A percentile compares a stretch with the other conserved stretches of the same genome.
Evolutionary conservation across 352 stramenopile genomes (phyloP).

Genomic region (Globisporangium spiculum): DNA sequence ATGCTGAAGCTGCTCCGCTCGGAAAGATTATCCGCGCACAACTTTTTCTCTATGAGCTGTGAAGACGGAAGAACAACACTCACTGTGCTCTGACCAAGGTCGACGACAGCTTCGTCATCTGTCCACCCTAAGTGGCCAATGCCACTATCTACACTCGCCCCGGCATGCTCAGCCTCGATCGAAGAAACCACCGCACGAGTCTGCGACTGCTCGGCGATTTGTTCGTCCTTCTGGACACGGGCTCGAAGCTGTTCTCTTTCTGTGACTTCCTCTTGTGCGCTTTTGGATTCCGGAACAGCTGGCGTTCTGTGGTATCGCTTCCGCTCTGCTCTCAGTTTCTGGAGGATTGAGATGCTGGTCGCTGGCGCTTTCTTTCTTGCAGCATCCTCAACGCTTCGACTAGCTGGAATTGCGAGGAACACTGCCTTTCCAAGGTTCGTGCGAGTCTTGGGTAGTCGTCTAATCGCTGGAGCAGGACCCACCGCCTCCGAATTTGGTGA

Average conservation of each 20-base stretch:
- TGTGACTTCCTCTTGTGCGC: neutral
- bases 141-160: neutral
- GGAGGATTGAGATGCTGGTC: neutral
- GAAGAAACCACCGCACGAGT: neutral
- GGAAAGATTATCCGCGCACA: neutral
- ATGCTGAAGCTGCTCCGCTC: neutral
- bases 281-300: too few species aligned
- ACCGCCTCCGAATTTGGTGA: too few species aligned
- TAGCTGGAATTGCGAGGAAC: neutral
- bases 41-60: neutral
- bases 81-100: neutral
- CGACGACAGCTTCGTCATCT: neutral
- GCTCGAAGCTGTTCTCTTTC: neutral
- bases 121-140: neutral
- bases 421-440: constrained; percentile 8
- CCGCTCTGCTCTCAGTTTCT: constrained; percentile 9
- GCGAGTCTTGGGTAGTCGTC: neutral
- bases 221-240: too few species aligned
- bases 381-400: neutral
- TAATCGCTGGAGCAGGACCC: neutral
- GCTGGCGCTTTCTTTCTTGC: neutral
- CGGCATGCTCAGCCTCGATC: neutral
- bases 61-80: too few species aligned
- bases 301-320: neutral
- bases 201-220: neutral